Evolutionary conservation across 2,329 filamentous ascomycete species (phyloP).

Genomic region (Aspergillus glaucus): DNA sequence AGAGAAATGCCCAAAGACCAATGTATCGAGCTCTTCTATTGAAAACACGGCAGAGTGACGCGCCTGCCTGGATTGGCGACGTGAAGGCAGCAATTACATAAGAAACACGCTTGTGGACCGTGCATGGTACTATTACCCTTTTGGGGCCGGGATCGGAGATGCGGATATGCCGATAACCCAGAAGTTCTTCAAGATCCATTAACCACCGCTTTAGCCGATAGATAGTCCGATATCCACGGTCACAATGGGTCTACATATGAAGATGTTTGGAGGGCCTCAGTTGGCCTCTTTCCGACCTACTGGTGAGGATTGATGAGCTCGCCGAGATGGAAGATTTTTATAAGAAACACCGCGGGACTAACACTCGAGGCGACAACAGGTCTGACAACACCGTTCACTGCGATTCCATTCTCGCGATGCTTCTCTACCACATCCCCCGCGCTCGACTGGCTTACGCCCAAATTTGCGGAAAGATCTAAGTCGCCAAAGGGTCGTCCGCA

Average conservation of each 20-base stretch:
- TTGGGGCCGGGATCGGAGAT: conserved; percentile 16
- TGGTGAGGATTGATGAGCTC: conserved; percentile 19
- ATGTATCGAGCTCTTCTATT: neutral
- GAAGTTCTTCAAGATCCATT: conserved; percentile 11
- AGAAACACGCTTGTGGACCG: conserved; percentile 17
- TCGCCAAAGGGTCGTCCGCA: conserved; percentile 80
- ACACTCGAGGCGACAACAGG: conserved; percentile 16
- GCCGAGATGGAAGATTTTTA: conserved; percentile 6
- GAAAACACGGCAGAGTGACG: conserved; percentile 15
- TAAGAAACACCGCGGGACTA: conserved; percentile 8
- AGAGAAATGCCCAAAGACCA: conserved; percentile 2
- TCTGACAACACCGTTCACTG: conserved; percentile 20
- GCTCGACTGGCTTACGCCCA: conserved; percentile 75
- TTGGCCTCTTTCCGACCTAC: conserved; percentile 28
- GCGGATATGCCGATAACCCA: conserved; percentile 16
- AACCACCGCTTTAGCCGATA: conserved; percentile 4
- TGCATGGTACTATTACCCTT: conserved; percentile 17
- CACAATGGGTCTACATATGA: conserved; percentile 31
- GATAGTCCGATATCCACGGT: conserved; percentile 5
- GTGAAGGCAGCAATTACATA: conserved; percentile 22
- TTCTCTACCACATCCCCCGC: conserved; percentile 65
- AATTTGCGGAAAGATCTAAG: conserved; percentile 74
- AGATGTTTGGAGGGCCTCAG: conserved; percentile 30
- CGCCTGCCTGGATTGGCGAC: conserved; percentile 11
- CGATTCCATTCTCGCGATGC: conserved; percentile 46